These are phyloP conservation scores for Phaeodactylum tricornutum DNA, from an alignment of 108 stramenopile species.

Conservation along the genomic window DNA sequence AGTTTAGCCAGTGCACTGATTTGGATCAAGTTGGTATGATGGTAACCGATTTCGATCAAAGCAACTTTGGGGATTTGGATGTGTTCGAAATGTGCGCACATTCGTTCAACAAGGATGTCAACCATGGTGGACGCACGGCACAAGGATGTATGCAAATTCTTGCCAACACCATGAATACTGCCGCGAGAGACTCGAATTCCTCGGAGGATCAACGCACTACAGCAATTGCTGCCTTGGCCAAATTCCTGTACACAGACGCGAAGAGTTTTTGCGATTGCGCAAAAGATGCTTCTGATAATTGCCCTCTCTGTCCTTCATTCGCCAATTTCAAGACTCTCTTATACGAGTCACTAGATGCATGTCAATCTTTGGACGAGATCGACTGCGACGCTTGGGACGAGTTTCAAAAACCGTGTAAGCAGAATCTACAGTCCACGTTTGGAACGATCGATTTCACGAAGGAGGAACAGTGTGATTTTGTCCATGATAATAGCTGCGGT, in stretches of 20 bases:
- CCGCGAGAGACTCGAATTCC: slow-evolving; percentile 23
- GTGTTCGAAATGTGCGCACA: slow-evolving; percentile 81
- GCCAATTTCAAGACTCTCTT: slow-evolving; percentile 74
- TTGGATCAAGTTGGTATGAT: slow-evolving; percentile 50
- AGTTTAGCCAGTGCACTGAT: slow-evolving; percentile 56
- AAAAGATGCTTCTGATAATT: slow-evolving; percentile 30
- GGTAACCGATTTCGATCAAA: slow-evolving; percentile 77
- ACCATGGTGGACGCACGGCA: slow-evolving; percentile 67
- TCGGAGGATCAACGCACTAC: slow-evolving; percentile 30
- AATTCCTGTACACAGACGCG: slow-evolving; percentile 50
- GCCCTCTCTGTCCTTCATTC: slow-evolving; percentile 69
- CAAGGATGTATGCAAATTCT: slow-evolving; percentile 80
- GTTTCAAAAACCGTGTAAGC: slow-evolving; percentile 66
- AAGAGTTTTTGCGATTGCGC: slow-evolving; percentile 78
- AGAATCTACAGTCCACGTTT: slow-evolving; percentile 48
- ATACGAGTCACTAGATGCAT: slow-evolving; percentile 82
- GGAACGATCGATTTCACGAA: slow-evolving; percentile 40
- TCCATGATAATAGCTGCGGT: slow-evolving; percentile 53
- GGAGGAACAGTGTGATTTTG: slow-evolving; percentile 56
- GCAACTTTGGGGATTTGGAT: slow-evolving; percentile 83
- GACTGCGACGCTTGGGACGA: slow-evolving; percentile 86
- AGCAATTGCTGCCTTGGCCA: slow-evolving; percentile 60
- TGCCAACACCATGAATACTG: slow-evolving; percentile 40
- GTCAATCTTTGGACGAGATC: slow-evolving; percentile 76
- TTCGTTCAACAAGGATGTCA: slow-evolving; percentile 32